phyloP scores from a whole-genome alignment of 257 asterid species.

The Fraxinus anomala region DNA sequence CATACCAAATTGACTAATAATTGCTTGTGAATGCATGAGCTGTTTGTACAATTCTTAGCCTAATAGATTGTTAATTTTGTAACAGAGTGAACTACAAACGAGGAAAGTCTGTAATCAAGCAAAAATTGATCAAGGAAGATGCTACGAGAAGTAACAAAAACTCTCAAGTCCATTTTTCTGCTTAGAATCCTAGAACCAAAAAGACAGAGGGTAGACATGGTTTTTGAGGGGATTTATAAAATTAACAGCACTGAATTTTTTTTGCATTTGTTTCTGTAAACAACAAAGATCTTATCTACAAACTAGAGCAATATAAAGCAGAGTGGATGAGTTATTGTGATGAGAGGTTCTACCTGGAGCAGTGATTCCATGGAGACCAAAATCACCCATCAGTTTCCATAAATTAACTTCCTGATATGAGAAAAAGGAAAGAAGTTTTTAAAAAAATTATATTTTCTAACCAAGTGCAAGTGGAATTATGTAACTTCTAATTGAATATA shows the following conservation, averaged over 20 bases:
- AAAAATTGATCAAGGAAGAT: background rate
- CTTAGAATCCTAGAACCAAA: background rate
- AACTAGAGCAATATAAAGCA: constrained; percentile 13
- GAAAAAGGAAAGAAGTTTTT: constrained; percentile 13
- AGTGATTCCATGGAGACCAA: constrained; percentile 93
- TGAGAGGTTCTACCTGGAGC: constrained; percentile 67
- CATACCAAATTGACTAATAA: background rate
- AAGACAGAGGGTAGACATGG: background rate
- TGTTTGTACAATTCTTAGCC: background rate
- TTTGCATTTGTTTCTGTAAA: background rate
- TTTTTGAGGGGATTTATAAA: background rate
- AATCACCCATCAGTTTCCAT: constrained; percentile 97
- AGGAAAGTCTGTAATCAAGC: background rate
- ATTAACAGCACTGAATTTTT: background rate
- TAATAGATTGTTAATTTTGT: background rate
- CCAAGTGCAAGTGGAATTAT: background rate
- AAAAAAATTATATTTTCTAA: constrained; percentile 9
- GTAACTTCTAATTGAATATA: background rate
- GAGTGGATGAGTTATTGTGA: constrained; percentile 9
- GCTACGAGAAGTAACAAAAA: background rate
- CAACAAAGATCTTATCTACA: background rate
- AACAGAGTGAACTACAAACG: background rate
- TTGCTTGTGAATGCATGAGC: background rate
- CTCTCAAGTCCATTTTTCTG: background rate
- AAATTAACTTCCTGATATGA: constrained; percentile 76